These are phyloP conservation scores for Malassezia furfur DNA, from an alignment of 1,284 basidiomycete species.

Conservation along the genomic window DNA sequence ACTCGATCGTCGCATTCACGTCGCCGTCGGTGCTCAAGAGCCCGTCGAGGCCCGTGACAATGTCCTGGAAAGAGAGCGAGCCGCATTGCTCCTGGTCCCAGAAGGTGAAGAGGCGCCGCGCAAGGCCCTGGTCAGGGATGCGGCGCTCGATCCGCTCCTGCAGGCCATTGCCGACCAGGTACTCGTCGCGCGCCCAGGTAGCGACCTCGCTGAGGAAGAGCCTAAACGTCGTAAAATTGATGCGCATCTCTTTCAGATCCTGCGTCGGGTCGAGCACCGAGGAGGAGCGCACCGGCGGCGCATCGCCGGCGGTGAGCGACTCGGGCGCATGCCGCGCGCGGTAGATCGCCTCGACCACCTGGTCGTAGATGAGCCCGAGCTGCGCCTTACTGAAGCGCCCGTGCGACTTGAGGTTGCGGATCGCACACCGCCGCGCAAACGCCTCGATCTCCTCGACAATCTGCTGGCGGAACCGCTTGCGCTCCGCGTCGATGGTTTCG, in stretches of 20 bases:
- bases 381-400: constrained; percentile 80
- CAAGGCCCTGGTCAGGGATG: constrained; percentile 39
- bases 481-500: constrained; percentile 81
- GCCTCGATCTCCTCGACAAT: constrained; percentile 88
- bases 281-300: constrained; percentile 17
- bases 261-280: constrained; percentile 16
- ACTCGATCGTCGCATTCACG: constrained; percentile 94
- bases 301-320: constrained; percentile 4
- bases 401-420: constrained; percentile 74
- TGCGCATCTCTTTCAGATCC: constrained; percentile 61
- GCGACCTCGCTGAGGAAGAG: constrained; percentile 83
- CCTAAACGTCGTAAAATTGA: constrained; percentile 76
- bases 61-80: constrained; percentile 57
- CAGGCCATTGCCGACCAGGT: constrained; percentile 58
- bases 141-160: constrained; percentile 44
- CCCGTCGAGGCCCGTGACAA: constrained; percentile 76
- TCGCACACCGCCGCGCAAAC: constrained; percentile 86
- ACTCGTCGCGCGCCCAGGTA: constrained; percentile 93
- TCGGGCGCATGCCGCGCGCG: constrained; percentile 38
- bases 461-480: constrained; percentile 75
- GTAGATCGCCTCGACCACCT: constrained; percentile 46
- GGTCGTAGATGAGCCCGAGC: constrained; percentile 51
- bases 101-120: constrained; percentile 30
- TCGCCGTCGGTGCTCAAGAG: constrained; percentile 69
- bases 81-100: constrained; percentile 43